Conservation (phyloP, 139 green algal genomes). For the Chlamydomonas urium region DNA sequence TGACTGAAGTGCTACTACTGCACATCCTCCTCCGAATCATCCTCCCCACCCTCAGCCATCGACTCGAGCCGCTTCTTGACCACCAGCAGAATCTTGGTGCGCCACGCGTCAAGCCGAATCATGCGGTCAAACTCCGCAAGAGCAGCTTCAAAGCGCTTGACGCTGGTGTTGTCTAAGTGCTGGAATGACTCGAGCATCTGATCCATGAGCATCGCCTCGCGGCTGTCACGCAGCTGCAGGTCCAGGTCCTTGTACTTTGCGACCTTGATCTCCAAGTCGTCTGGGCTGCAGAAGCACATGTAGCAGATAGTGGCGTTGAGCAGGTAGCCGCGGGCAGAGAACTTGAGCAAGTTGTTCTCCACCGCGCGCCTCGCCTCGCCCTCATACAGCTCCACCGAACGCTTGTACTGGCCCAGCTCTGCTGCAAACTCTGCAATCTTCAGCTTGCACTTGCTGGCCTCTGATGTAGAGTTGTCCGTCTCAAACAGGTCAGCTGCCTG, state of each 20-base stretch:
- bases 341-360: constrained; percentile 94
- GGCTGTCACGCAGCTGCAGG: constrained; percentile 59
- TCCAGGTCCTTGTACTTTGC: constrained; percentile 82
- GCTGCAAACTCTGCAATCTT: constrained; percentile 73
- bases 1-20: too few relatives aligned
- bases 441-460: constrained; percentile 74
- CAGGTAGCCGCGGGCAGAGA: constrained; percentile 80
- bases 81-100: constrained; percentile 52
- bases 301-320: constrained; percentile 89
- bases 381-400: constrained; percentile 40
- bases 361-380: constrained; percentile 38
- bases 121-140: constrained; percentile 89
- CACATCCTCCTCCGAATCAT: constrained; percentile 1
- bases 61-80: constrained; percentile 26
- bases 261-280: constrained; percentile 47
- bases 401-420: constrained; percentile 55
- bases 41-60: constrained; percentile 22
- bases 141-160: constrained; percentile 66
- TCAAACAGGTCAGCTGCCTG: constrained; percentile 86
- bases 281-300: constrained; percentile 49
- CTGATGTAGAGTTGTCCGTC: constrained; percentile 67
- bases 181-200: constrained; percentile 40
- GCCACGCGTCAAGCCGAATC: constrained; percentile 85
- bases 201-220: constrained; percentile 63
- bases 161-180: neutral